Evolutionary conservation across 1,284 basidiomycete species (phyloP), one percentile per base, ranked within the genome.

Genomic region (Ustanciosporium gigantosporum): DNA sequence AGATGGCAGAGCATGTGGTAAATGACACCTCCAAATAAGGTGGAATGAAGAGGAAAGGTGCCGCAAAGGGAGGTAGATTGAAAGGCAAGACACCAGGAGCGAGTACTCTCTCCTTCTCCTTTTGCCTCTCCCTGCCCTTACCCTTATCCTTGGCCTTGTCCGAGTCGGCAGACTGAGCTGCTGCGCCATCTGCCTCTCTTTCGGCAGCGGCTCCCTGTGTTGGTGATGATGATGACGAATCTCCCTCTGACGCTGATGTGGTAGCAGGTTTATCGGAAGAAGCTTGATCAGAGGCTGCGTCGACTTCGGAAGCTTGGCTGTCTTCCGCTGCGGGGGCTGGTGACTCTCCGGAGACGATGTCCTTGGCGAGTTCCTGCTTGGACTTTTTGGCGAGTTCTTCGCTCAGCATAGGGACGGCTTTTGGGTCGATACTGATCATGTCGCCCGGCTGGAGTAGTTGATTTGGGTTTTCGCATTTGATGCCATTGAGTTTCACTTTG

Each of bases 401-500:
- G 45, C 59, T 58, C 3, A 76, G 66, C 81, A 95, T 89, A 11
- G 86, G 84, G 29, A 98, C 89, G 5, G 87, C 86, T 13, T 79
- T 76, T 0, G 93, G 91, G 64, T 94, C 84, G 27, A 98, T 88
- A 14, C 90, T 86, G 50, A 97, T 84, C 83, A 98, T 86, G 79
- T 99, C 95, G 19, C 94, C 93, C 1, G 93, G 93, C 36, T 91
- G 87, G 20, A 98, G 82, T 46, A 91, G 86, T n/a, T 87, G 88
- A 74, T 93, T 94, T 21, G 92, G 85, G 70, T 94, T 87, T 51
- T 82, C 83, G 70, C 91, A 86, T 90, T 95, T 62, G 23, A 60
- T 41, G 3, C 95, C 95, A 70, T 99, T 98, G 22, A 99, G 81
- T 74, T 86, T 81, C 24, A 99, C 91, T 57, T 89, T 83, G 0